phyloP scores from a whole-genome alignment of 805 yeast genomes.

The Nematodospora valgi region DNA sequence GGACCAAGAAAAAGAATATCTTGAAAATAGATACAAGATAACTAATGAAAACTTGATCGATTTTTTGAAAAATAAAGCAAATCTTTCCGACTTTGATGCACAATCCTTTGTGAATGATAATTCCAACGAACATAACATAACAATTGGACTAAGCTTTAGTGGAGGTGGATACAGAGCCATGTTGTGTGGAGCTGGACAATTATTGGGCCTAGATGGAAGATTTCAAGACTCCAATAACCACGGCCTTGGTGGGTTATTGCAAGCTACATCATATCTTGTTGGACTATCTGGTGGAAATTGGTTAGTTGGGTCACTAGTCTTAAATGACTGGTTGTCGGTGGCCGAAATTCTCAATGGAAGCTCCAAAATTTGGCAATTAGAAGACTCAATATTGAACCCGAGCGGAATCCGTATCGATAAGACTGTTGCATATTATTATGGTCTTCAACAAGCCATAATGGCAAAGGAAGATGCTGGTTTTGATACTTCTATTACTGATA shows the following conservation, averaged over 20 bases:
- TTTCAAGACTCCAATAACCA: slow-evolving; percentile 49
- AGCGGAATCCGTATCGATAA: slow-evolving; percentile 42
- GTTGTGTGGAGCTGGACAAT: slow-evolving; percentile 81
- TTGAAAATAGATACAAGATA: slow-evolving; percentile 20
- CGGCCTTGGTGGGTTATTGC: slow-evolving; percentile 79
- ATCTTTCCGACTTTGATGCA: slow-evolving; percentile 32
- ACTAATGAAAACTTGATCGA: slow-evolving; percentile 27
- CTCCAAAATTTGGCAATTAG: slow-evolving; percentile 25
- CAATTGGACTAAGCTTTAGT: slow-evolving; percentile 32
- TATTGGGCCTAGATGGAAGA: slow-evolving; percentile 76
- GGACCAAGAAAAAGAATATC: slow-evolving; percentile 22
- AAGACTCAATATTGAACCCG: slow-evolving; percentile 16
- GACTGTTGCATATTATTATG: slow-evolving; percentile 45
- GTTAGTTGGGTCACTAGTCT: slow-evolving; percentile 66
- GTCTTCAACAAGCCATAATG: slow-evolving; percentile 47
- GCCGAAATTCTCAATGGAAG: slow-evolving; percentile 38
- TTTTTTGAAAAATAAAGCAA: slow-evolving; percentile 27
- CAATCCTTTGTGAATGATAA: slow-evolving; percentile 21
- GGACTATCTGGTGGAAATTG: slow-evolving; percentile 69
- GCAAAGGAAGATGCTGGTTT: slow-evolving; percentile 54
- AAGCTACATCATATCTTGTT: slow-evolving; percentile 65
- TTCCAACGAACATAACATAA: slow-evolving; percentile 22
- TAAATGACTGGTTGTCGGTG: slow-evolving; percentile 71
- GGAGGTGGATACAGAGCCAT: slow-evolving; percentile 89
- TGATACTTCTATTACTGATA: slow-evolving; percentile 64